Conservation (phyloP, 1,139 yeast genomes). For the Hanseniaspora sp. region DNA sequence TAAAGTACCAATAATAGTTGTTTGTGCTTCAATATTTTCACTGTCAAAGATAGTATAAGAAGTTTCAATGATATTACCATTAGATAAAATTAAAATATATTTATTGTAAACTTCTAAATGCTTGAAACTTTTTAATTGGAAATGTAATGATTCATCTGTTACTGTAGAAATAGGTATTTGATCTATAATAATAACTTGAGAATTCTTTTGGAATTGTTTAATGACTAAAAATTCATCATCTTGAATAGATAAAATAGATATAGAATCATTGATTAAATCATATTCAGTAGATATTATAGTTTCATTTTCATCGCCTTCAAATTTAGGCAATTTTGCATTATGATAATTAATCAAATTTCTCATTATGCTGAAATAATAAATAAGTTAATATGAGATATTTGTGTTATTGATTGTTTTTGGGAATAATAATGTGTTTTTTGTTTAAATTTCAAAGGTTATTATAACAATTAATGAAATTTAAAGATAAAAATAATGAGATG, state of each 20-base stretch:
- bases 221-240: conserved; percentile 50
- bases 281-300: conserved; percentile 42
- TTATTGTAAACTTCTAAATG: conserved; percentile 59
- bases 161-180: conserved; percentile 38
- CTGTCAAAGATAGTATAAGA: conserved; percentile 41
- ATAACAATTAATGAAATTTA: too few relatives aligned
- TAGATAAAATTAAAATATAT: conserved; percentile 48
- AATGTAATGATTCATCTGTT: conserved; percentile 33
- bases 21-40: conserved; percentile 21
- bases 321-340: conserved; percentile 41
- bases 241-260: conserved; percentile 4
- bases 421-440: neutral
- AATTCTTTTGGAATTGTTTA: conserved; percentile 51
- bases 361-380: conserved; percentile 30
- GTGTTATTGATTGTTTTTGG: too few relatives aligned
- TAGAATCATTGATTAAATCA: conserved; percentile 55
- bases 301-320: conserved; percentile 33
- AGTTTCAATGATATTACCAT: conserved; percentile 61
- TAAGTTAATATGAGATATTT: too few relatives aligned
- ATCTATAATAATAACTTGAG: conserved; percentile 37
- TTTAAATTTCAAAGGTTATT: too few relatives aligned
- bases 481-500: too few relatives aligned
- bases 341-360: conserved; percentile 49
- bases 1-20: conserved; percentile 58
- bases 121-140: conserved; percentile 38